phyloP scores from a whole-genome alignment of 805 yeast genomes.

The Metschnikowia bowlesiae region DNA sequence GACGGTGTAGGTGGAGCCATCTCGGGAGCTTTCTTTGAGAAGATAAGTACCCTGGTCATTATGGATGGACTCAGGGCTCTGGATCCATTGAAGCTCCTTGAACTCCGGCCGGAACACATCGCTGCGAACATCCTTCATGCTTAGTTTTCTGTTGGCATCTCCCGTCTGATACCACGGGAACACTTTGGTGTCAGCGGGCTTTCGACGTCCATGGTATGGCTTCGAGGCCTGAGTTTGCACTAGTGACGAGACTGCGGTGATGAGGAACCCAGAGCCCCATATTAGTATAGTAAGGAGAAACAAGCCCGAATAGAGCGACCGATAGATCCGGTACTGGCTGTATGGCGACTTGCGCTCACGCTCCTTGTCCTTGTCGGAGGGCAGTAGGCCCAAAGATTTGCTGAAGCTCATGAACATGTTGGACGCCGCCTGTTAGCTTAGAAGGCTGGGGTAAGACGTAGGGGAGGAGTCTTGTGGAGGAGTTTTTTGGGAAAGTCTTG shows the following conservation, averaged over 20 bases:
- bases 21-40: slow-evolving; percentile 29
- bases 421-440: no score
- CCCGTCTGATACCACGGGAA: slow-evolving; percentile 9
- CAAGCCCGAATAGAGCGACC: slow-evolving; percentile 11
- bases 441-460: not conserved
- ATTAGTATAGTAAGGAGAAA: slow-evolving; percentile 25
- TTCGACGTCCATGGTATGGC: not conserved
- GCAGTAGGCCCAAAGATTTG: not conserved
- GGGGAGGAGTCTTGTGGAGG: not conserved
- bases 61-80: slow-evolving; percentile 41
- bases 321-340: slow-evolving; percentile 6
- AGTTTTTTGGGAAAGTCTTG: not conserved
- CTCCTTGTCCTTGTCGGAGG: not conserved
- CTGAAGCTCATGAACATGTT: not conserved
- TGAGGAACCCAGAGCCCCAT: slow-evolving; percentile 36
- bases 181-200: not conserved
- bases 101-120: slow-evolving; percentile 51
- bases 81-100: slow-evolving; percentile 69
- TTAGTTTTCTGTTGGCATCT: slow-evolving; percentile 22
- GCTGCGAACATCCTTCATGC: slow-evolving; percentile 39
- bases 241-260: slow-evolving; percentile 9
- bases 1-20: slow-evolving; percentile 48
- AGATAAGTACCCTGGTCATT: slow-evolving; percentile 69
- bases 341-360: slow-evolving; percentile 10
- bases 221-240: not conserved